Base-by-base conservation (phyloP, 441 rosid species). In the Iberis amara region DNA sequence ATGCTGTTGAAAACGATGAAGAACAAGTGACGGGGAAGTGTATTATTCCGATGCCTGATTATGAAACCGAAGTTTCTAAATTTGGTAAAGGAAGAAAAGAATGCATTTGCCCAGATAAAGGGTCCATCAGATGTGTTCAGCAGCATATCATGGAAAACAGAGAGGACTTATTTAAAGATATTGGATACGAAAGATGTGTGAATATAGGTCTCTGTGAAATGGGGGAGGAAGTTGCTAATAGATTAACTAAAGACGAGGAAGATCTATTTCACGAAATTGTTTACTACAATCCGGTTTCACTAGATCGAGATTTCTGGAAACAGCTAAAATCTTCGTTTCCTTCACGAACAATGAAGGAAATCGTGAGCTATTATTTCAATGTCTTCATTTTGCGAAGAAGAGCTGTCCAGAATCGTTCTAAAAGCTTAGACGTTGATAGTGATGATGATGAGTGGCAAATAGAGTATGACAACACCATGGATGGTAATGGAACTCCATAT, bases 391-490 rank as follows among this genome's bases (percentile, higher is more conserved):
- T 82, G 14, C 71, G 39, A 11, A 73, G 75, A 52, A 66, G 83
- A 57, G 76, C 78, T 12, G 62, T 64, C 1, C 89, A 82, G 72
- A 82, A 82, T 46, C 72, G 78, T 18, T 65, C 64, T 40, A 65
- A 46, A 57, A 75, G 56, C 13, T 37, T 65, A 32, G 66, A 73
- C 38, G 32, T 70, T 33, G 89, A 82, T 58, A 82, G 89, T 15
- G 89, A 82, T 58, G 75, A 82, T 60, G 89, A 82, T 33, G 84
- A 79, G 54, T 79, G 80, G 86, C 71, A 65, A 38, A n/a, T n/a
- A n/a, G n/a, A n/a, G n/a, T n/a, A n/a, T n/a, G n/a, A n/a, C n/a
- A n/a, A n/a, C n/a, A n/a, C n/a, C n/a, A n/a, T n/a, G n/a, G n/a
- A n/a, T n/a, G n/a, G n/a, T n/a, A n/a, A n/a, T n/a, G n/a, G n/a